A percentile compares a stretch with the other conserved stretches of the same genome.
These are phyloP conservation scores for Fusarium metavorans DNA, from an alignment of 2,329 filamentous ascomycete genomes.

Conservation along the genomic window DNA sequence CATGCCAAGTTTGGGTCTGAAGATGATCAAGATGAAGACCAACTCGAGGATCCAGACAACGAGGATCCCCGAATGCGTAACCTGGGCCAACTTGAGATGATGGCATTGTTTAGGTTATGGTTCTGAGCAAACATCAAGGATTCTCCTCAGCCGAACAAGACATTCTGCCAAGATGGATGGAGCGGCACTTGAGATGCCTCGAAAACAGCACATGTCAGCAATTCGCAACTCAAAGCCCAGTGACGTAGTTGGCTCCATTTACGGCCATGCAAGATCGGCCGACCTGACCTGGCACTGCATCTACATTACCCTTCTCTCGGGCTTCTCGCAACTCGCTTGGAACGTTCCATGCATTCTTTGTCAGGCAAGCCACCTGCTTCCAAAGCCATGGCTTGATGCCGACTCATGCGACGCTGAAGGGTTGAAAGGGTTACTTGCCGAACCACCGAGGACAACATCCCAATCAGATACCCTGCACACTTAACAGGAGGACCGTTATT, in stretches of 20 bases:
- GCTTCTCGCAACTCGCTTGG: neutral
- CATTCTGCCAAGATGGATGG: slow-evolving; percentile 9
- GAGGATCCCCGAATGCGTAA: neutral
- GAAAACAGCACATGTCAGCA: neutral
- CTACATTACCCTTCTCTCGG: neutral
- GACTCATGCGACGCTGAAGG: slow-evolving; percentile 1
- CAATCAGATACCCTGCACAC: neutral
- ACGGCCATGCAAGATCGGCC: slow-evolving; percentile 7
- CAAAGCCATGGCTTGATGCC: slow-evolving; percentile 13
- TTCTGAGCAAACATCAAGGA: neutral
- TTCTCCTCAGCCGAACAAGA: neutral
- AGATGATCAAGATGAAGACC: neutral
- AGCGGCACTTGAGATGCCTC: slow-evolving; percentile 1
- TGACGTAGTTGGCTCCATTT: neutral
- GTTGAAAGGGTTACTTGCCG: neutral
- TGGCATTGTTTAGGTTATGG: neutral
- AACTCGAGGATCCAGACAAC: neutral
- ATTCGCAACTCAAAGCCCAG: neutral
- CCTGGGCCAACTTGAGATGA: neutral
- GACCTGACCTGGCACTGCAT: neutral
- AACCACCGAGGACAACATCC: neutral
- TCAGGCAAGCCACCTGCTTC: slow-evolving; percentile 27
- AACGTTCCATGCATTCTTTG: slow-evolving; percentile 27
- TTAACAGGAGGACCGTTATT: neutral
- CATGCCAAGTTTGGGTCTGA: neutral